Evolutionary conservation across 78 protist species (phyloP).

Genomic region (Dictyostelium discoideum): dicty_2.7 NC_007091.3:868001-868500

Average conservation of each 20-base stretch:
- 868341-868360: constrained; percentile 13
- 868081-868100: constrained; percentile 51
- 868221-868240: constrained; percentile 12
- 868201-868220: background rate
- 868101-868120: constrained; percentile 44
- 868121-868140: constrained; percentile 12
- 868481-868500: background rate
- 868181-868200: constrained; percentile 41
- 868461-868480: constrained; percentile 1
- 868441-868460: constrained; percentile 7
- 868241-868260: constrained; percentile 1
- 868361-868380: constrained; percentile 23
- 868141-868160: constrained; percentile 36
- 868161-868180: constrained; percentile 51
- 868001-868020: background rate
- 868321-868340: constrained; percentile 36
- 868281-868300: background rate
- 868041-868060: constrained; percentile 62
- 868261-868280: background rate
- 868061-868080: constrained; percentile 51
- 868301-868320: constrained; percentile 41
- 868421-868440: background rate
- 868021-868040: background rate
- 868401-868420: too few relatives aligned
- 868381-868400: background rate